These are phyloP conservation scores for Fusarium torulosum DNA, from an alignment of 2,329 filamentous ascomycete genomes.

Conservation along the genomic window DNA sequence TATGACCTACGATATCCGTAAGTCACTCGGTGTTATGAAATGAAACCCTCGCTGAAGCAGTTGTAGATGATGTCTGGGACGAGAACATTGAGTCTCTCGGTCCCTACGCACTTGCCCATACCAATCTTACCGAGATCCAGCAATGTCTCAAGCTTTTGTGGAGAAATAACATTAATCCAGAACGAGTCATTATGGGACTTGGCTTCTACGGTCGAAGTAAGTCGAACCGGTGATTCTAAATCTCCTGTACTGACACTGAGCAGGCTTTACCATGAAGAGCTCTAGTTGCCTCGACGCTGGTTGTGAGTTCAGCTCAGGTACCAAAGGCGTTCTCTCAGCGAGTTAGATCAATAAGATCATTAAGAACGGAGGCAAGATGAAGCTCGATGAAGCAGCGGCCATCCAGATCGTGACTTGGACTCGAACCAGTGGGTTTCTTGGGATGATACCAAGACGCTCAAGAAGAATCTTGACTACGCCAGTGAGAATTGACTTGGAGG, in stretches of 20 bases:
- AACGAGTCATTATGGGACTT: accelerated
- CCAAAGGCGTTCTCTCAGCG: not conserved
- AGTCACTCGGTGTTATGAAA: not conserved
- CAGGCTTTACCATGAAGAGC: not conserved
- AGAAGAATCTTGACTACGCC: slow-evolving; percentile 4
- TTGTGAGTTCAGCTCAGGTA: not conserved
- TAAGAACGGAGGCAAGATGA: not conserved
- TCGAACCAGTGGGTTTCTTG: not conserved
- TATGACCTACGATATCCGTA: slow-evolving; percentile 57
- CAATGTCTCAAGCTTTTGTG: not conserved
- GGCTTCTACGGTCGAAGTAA: not conserved
- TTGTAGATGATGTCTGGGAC: not conserved
- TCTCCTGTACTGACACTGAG: no score
- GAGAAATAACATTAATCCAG: not conserved
- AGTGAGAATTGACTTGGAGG: not conserved
- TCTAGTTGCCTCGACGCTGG: not conserved
- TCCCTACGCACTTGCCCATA: not conserved
- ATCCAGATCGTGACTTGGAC: accelerated
- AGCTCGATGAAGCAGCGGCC: accelerated
- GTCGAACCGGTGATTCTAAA: no score
- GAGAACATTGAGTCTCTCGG: not conserved
- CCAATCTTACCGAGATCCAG: not conserved
- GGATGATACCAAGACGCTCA: not conserved
- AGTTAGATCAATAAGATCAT: not conserved
- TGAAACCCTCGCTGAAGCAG: no score